These are phyloP conservation scores for Calonectria ilicicola DNA, from an alignment of 2,329 filamentous ascomycete genomes.

Conservation along the genomic window DNA sequence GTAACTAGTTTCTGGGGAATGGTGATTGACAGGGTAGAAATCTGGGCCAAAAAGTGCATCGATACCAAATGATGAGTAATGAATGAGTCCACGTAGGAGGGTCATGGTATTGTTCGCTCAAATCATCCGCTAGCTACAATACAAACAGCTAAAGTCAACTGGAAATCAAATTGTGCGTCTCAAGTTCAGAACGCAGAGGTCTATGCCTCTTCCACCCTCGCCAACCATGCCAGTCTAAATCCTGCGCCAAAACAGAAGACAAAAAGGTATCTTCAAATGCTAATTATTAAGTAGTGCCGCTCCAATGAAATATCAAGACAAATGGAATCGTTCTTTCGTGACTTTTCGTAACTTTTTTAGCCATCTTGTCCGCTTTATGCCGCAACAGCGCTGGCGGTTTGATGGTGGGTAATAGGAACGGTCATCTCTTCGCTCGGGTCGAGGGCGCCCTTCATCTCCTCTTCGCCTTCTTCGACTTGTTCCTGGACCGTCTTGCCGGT, in stretches of 20 bases:
- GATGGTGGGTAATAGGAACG: neutral
- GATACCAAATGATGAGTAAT: too few relatives aligned
- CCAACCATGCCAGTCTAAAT: neutral
- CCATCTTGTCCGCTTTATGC: constrained; percentile 22
- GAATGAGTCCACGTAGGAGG: too few relatives aligned
- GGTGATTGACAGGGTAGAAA: too few relatives aligned
- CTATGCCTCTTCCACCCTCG: neutral
- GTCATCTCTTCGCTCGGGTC: constrained; percentile 47
- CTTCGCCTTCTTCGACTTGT: constrained; percentile 51
- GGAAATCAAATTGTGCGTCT: too few relatives aligned
- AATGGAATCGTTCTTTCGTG: constrained; percentile 32
- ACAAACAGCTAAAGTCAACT: too few relatives aligned
- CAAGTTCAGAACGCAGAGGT: too few relatives aligned
- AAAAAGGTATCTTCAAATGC: constrained; percentile 30
- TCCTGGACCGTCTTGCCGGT: constrained; percentile 45
- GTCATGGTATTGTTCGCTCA: too few relatives aligned
- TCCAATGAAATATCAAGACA: neutral
- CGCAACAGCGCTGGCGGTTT: constrained; percentile 30
- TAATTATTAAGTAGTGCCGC: neutral
- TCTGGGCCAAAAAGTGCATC: too few relatives aligned
- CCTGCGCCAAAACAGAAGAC: neutral
- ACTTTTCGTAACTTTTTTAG: constrained; percentile 19
- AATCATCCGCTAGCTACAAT: too few relatives aligned
- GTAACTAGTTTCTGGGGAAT: too few relatives aligned
- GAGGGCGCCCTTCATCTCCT: constrained; percentile 49